A percentile compares a stretch with the other conserved stretches of the same genome.
Evolutionary conservation across 2,329 filamentous ascomycete genomes (phyloP).

Genomic region (Neonectria magnoliae): DNA sequence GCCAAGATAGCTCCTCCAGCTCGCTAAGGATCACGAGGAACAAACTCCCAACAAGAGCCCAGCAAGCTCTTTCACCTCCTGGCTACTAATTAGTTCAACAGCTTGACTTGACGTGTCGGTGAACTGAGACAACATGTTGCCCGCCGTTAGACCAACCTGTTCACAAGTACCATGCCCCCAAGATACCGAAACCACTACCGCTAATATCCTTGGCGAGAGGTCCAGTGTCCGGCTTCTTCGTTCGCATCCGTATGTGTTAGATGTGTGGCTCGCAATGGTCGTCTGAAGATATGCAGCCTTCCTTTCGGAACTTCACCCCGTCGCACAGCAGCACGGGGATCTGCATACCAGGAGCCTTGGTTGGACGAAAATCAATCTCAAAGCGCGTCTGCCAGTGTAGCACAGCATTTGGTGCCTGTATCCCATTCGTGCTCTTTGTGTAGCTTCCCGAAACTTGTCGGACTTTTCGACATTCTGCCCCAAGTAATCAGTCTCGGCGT

Average conservation of each 20-base stretch:
- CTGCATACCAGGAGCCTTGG: neutral
- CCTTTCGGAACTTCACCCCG: neutral
- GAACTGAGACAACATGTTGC: constrained; percentile 17
- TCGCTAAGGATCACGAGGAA: neutral
- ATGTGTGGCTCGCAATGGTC: constrained; percentile 2
- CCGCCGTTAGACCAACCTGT: neutral
- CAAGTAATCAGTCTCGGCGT: neutral
- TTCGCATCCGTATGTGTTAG: neutral
- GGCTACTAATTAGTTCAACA: neutral
- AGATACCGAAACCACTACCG: neutral
- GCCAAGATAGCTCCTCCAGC: neutral
- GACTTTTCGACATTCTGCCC: neutral
- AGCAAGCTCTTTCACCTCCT: neutral
- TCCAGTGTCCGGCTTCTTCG: neutral
- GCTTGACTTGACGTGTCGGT: neutral
- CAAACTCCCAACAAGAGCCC: neutral
- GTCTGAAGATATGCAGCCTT: constrained; percentile 3
- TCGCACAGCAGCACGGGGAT: constrained; percentile 2
- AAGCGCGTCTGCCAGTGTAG: constrained; percentile 1
- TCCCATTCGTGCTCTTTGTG: neutral
- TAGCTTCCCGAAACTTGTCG: constrained; percentile 19
- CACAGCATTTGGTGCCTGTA: neutral
- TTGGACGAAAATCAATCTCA: constrained; percentile 5
- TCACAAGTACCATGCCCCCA: neutral
- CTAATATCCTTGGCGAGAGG: neutral